Percentiles rank a stretch among this genome's conserved stretches.
phyloP scores from a whole-genome alignment of 768 basidiomycete genomes.

The Collybiopsis confluens region DNA sequence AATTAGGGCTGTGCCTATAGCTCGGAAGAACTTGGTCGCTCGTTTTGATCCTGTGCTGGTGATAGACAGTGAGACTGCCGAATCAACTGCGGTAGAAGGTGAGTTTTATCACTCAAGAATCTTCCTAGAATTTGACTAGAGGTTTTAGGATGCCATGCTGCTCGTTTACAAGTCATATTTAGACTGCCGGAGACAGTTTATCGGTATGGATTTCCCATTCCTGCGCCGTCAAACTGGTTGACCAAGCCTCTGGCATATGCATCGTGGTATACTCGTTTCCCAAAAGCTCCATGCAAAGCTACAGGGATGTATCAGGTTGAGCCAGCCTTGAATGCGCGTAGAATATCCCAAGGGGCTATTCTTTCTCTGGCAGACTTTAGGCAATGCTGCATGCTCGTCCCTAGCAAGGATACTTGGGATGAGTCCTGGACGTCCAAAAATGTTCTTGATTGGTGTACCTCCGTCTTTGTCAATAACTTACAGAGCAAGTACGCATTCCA shows the following conservation, averaged over 20 bases:
- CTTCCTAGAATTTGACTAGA: too few relatives aligned
- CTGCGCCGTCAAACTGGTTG: too few relatives aligned
- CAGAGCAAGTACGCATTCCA: too few relatives aligned
- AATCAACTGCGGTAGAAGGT: conserved; percentile 19
- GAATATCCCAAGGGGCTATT: too few relatives aligned
- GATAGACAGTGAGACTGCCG: conserved; percentile 13
- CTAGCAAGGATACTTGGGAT: conserved; percentile 13
- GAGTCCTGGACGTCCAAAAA: conserved; percentile 10
- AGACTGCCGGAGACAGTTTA: too few relatives aligned
- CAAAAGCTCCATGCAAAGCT: conserved; percentile 3
- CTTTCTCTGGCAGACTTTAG: conserved; percentile 25
- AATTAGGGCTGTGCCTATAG: too few relatives aligned
- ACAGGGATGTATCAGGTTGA: conserved; percentile 8
- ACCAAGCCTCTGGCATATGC: conserved; percentile 11
- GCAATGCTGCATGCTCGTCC: conserved; percentile 29
- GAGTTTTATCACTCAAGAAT: not conserved
- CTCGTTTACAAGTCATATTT: too few relatives aligned
- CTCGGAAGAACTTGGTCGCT: too few relatives aligned
- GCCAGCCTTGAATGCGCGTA: not conserved
- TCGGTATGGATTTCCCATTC: too few relatives aligned
- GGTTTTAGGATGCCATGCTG: too few relatives aligned
- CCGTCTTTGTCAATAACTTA: conserved; percentile 23
- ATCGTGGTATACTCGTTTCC: too few relatives aligned
- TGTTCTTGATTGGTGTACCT: conserved; percentile 16
- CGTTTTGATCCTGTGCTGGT: conserved; percentile 23